Percentiles rank a stretch among this genome's conserved stretches.
phyloP scores from a whole-genome alignment of 2,329 filamentous ascomycete genomes.

The Geosmithia flava region DNA sequence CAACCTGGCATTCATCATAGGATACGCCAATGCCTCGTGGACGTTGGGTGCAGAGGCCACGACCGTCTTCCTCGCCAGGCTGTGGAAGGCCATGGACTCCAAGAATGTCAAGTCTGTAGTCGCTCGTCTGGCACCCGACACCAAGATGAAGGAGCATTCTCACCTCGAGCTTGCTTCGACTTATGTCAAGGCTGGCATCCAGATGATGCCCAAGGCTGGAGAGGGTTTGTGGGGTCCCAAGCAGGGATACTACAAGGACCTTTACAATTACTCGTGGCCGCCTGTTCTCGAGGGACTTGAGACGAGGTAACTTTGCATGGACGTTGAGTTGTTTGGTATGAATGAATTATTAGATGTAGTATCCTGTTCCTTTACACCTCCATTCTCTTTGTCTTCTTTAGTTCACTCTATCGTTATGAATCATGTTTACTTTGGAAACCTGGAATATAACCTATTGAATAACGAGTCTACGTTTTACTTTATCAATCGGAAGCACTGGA shows the following conservation, averaged over 20 bases:
- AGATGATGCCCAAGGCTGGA: neutral
- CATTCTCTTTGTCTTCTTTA: too few relatives aligned
- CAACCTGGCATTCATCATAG: conserved; percentile 48
- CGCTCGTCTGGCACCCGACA: neutral
- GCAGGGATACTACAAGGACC: neutral
- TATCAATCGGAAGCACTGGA: neutral
- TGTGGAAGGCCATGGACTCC: neutral
- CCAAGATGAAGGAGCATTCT: neutral
- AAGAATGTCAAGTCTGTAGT: neutral
- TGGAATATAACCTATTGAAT: too few relatives aligned
- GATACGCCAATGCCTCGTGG: conserved; percentile 56
- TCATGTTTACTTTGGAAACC: too few relatives aligned
- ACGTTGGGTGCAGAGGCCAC: conserved; percentile 49
- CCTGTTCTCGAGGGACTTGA: neutral
- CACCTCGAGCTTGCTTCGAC: neutral
- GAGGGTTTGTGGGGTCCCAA: conserved; percentile 1
- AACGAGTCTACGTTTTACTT: too few relatives aligned
- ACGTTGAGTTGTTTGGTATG: too few relatives aligned
- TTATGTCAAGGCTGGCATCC: neutral
- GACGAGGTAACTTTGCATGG: neutral
- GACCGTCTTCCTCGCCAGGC: neutral
- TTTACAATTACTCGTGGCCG: neutral
- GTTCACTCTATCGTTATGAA: too few relatives aligned
- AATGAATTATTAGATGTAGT: too few relatives aligned
- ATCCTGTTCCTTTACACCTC: too few relatives aligned